These are phyloP conservation scores for Nicotiana paniculata DNA, from an alignment of 257 asterid species.

Conservation along the genomic window DNA sequence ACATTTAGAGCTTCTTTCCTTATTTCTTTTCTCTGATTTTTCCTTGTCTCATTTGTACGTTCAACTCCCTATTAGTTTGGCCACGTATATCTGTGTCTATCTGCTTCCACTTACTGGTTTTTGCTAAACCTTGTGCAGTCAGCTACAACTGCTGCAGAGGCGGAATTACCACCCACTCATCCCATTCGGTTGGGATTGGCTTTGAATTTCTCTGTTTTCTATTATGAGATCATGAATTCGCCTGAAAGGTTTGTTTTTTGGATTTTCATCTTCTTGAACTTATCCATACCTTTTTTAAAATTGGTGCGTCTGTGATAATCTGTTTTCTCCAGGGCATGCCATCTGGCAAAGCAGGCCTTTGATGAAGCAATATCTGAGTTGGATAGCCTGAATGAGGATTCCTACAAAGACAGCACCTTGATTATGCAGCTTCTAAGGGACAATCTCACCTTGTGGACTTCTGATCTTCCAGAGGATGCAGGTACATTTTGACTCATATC, in stretches of 20 bases:
- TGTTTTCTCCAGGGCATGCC: constrained; percentile 66
- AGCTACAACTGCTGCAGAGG: constrained; percentile 72
- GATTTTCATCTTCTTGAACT: constrained; percentile 1
- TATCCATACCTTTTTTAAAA: background rate
- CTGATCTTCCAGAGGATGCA: constrained; percentile 82
- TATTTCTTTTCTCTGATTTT: background rate
- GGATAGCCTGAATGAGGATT: constrained; percentile 78
- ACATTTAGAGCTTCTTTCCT: background rate
- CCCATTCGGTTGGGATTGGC: constrained; percentile 94
- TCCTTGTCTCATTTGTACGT: background rate
- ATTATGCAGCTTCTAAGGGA: constrained; percentile 92
- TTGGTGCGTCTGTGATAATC: background rate
- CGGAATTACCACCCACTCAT: constrained; percentile 82
- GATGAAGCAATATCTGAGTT: constrained; percentile 94
- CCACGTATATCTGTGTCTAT: background rate
- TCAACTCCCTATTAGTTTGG: background rate
- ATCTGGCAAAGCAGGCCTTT: constrained; percentile 91
- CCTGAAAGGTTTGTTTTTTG: constrained; percentile 68
- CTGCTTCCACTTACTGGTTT: constrained; percentile 11
- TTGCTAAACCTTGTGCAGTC: constrained; percentile 36
- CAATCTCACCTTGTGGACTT: constrained; percentile 88
- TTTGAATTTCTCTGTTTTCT: constrained; percentile 84
- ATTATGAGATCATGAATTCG: constrained; percentile 77
- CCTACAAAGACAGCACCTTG: constrained; percentile 90
- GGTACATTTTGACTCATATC: constrained; percentile 27